phyloP scores from a whole-genome alignment of 2,329 filamentous ascomycete species.

The Talaromyces sp. region DNA sequence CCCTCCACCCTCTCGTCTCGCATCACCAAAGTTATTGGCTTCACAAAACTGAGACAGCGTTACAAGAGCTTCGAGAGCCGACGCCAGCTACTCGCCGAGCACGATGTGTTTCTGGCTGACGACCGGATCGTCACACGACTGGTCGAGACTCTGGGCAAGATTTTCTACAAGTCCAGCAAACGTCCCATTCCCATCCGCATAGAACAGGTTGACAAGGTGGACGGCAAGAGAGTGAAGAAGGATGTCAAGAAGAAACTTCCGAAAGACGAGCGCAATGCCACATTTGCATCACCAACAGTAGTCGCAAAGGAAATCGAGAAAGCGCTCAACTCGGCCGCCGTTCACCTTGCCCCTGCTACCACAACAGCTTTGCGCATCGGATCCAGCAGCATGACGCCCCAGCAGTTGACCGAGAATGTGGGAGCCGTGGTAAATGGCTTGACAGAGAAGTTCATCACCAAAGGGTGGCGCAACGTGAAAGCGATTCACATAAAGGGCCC shows the following conservation, averaged over 20 bases:
- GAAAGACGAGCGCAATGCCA: constrained; percentile 33
- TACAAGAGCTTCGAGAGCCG: constrained; percentile 85
- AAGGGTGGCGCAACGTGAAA: constrained; percentile 82
- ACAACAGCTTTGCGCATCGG: constrained; percentile 79
- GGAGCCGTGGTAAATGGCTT: constrained; percentile 64
- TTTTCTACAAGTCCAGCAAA: constrained; percentile 86
- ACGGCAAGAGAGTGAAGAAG: constrained; percentile 56
- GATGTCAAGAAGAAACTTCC: constrained; percentile 41
- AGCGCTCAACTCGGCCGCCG: constrained; percentile 69
- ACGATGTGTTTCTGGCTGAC: constrained; percentile 92
- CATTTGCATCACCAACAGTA: constrained; percentile 55
- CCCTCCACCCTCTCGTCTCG: constrained; percentile 60
- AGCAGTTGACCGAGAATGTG: constrained; percentile 76
- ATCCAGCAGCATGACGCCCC: constrained; percentile 64
- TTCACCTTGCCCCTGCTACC: constrained; percentile 71
- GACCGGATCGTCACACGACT: constrained; percentile 71
- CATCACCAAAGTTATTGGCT: constrained; percentile 72
- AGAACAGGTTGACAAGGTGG: constrained; percentile 56
- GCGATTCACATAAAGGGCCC: constrained; percentile 86
- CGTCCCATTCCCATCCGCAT: constrained; percentile 79
- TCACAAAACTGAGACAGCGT: constrained; percentile 80
- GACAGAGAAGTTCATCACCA: constrained; percentile 73
- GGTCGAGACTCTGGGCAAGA: constrained; percentile 77
- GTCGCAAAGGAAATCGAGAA: constrained; percentile 77
- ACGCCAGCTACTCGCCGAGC: constrained; percentile 75